Conservation (phyloP, 2,329 filamentous ascomycete species). For the Aureobasidium sp. region DNA sequence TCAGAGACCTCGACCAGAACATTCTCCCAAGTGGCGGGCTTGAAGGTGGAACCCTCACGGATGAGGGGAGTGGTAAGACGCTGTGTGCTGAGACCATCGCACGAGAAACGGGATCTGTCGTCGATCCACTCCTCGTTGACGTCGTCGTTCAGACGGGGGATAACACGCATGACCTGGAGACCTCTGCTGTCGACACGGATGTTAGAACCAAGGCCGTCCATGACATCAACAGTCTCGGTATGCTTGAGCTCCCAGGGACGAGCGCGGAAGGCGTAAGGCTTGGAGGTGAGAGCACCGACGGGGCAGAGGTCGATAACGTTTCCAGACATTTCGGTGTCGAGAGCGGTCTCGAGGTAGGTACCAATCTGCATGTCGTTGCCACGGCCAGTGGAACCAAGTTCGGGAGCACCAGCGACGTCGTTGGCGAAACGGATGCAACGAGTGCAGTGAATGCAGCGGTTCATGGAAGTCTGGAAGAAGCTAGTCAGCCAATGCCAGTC, state of each 20-base stretch:
- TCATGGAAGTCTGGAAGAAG: slow-evolving; percentile 80
- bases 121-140: slow-evolving; percentile 99
- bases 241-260: slow-evolving; percentile 96
- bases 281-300: slow-evolving; percentile 90
- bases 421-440: slow-evolving; percentile 97
- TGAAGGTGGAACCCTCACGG: slow-evolving; percentile 81
- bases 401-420: slow-evolving; percentile 89
- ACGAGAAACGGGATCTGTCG: slow-evolving; percentile 94
- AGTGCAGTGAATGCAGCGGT: slow-evolving; percentile 98
- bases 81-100: slow-evolving; percentile 93
- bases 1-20: slow-evolving; percentile 78
- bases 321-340: slow-evolving; percentile 89
- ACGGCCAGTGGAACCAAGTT: slow-evolving; percentile 88
- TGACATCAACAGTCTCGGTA: slow-evolving; percentile 89
- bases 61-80: slow-evolving; percentile 87
- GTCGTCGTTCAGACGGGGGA: slow-evolving; percentile 92
- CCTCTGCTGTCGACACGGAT: slow-evolving; percentile 90
- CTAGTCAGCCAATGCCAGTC: neutral
- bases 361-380: slow-evolving; percentile 98
- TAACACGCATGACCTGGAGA: slow-evolving; percentile 88
- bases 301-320: slow-evolving; percentile 98
- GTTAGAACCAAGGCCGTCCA: slow-evolving; percentile 87
- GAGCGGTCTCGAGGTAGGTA: slow-evolving; percentile 89
- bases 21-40: slow-evolving; percentile 92
- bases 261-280: slow-evolving; percentile 95